These are phyloP conservation scores for Aristolochia fimbriata DNA, from an alignment of 164 flowering plant genomes.

Conservation along the genomic window DNA sequence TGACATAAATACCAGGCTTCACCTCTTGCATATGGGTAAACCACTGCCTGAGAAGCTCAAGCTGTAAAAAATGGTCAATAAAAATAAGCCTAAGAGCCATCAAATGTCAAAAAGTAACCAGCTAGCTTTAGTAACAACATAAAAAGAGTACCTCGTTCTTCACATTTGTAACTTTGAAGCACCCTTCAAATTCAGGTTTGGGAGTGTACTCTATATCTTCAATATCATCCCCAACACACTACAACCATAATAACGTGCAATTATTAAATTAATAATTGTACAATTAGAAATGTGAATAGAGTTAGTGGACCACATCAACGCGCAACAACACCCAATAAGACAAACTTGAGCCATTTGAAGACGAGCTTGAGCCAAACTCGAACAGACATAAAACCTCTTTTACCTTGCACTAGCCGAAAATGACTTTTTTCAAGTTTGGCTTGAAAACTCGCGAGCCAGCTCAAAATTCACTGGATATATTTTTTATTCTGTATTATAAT, in stretches of 20 bases:
- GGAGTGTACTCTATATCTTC: slow-evolving; percentile 97
- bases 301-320: no score
- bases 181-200: slow-evolving; percentile 95
- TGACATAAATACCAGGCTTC: slow-evolving; percentile 96
- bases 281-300: neutral
- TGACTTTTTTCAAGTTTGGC: no score
- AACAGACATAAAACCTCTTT: no score
- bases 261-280: neutral
- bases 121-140: slow-evolving; percentile 2
- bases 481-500: no score
- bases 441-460: no score
- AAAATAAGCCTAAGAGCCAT: neutral
- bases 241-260: slow-evolving; percentile 1
- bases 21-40: slow-evolving; percentile 89
- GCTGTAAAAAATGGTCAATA: slow-evolving; percentile 23
- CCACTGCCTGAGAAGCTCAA: slow-evolving; percentile 76
- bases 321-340: no score
- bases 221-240: slow-evolving; percentile 97
- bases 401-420: no score
- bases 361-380: no score
- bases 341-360: no score
- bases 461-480: no score
- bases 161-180: slow-evolving; percentile 76
- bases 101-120: neutral
- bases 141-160: slow-evolving; percentile 65